These are phyloP conservation scores for Monosporascus sp. DNA, from an alignment of 2,329 filamentous ascomycete genomes.

Conservation along the genomic window DNA sequence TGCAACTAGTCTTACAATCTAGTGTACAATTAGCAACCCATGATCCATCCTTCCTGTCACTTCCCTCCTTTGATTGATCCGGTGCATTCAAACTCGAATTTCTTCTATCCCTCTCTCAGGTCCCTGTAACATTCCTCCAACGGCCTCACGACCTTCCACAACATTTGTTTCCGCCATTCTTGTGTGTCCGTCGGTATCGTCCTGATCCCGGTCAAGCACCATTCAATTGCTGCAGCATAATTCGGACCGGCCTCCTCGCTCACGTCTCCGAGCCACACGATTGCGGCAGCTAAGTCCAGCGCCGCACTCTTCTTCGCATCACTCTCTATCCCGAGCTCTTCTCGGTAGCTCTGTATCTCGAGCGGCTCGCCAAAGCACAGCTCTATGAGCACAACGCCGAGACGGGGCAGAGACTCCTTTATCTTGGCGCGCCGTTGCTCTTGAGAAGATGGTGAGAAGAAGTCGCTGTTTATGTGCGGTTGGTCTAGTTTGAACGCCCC, in stretches of 20 bases:
- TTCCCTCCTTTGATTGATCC: no score
- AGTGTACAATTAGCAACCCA: no score
- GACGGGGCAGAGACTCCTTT: slow-evolving; percentile 3
- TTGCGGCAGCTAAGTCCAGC: slow-evolving; percentile 13
- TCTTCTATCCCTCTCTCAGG: no score
- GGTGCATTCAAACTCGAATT: no score
- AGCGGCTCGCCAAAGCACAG: slow-evolving; percentile 16
- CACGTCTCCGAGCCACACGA: slow-evolving; percentile 10
- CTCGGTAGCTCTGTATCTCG: slow-evolving; percentile 5
- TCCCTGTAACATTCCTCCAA: slow-evolving; percentile 4
- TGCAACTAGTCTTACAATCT: no score
- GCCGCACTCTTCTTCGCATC: slow-evolving; percentile 1
- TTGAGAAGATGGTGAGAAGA: background rate
- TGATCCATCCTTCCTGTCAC: no score
- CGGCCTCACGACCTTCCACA: slow-evolving; percentile 10
- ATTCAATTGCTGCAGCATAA: slow-evolving; percentile 6
- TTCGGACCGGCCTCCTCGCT: slow-evolving; percentile 11
- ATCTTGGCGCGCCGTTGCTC: background rate
- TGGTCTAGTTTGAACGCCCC: slow-evolving; percentile 6
- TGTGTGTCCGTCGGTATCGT: background rate
- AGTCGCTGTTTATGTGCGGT: slow-evolving; percentile 9
- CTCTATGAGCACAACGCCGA: slow-evolving; percentile 18
- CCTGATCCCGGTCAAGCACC: slow-evolving; percentile 2
- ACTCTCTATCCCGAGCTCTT: background rate
- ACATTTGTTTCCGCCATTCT: slow-evolving; percentile 14